Evolutionary conservation across 2,329 filamentous ascomycete genomes (phyloP).

Genomic region (Pyricularia pennisetigena): DNA sequence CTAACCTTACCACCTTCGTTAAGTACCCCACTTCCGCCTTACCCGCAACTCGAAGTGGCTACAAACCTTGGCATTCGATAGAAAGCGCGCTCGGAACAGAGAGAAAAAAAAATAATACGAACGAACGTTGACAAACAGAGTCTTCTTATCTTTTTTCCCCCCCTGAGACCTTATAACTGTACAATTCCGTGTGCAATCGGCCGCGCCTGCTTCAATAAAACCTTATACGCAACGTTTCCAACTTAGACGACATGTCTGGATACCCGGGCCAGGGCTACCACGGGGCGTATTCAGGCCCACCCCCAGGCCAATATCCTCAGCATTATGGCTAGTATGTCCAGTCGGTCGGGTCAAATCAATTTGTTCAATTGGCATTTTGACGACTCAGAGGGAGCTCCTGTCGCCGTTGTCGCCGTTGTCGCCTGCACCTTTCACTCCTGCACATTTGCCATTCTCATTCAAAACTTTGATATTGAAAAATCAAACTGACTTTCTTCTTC

Average conservation of each 20-base stretch:
- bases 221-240: neutral
- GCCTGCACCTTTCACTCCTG: no score
- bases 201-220: neutral
- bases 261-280: slow-evolving; percentile 10
- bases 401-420: neutral
- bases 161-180: neutral
- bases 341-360: neutral
- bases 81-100: neutral
- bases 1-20: neutral
- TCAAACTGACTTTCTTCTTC: neutral
- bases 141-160: neutral
- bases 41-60: neutral
- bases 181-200: neutral
- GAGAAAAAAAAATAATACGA: neutral
- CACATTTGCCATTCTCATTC: no score
- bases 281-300: slow-evolving; percentile 8
- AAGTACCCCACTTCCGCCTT: slow-evolving; percentile 1
- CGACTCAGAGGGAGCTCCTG: neutral
- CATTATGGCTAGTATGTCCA: slow-evolving; percentile 8
- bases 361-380: neutral
- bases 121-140: neutral
- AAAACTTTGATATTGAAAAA: no score
- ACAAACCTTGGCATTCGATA: neutral
- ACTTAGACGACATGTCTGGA: slow-evolving; percentile 8
- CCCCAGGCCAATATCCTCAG: slow-evolving; percentile 8